A percentile compares a stretch with the other conserved stretches of the same genome.
These are phyloP conservation scores for Pythium scleroteichum DNA, from an alignment of 352 stramenopile genomes.

Conservation along the genomic window DNA sequence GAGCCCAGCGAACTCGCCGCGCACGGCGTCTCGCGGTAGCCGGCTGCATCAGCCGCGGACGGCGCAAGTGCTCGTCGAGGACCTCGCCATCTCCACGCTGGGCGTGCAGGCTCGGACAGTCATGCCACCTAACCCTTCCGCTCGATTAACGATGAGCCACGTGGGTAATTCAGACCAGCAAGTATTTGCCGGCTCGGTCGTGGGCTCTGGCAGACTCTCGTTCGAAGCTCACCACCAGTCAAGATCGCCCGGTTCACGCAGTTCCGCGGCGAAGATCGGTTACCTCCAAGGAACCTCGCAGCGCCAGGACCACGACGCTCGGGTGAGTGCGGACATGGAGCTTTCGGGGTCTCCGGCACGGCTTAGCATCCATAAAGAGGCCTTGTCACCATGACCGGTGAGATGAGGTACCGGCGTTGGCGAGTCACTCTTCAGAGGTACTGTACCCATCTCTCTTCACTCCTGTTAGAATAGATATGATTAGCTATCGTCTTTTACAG, in stretches of 20 bases:
- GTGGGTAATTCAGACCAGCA: not conserved
- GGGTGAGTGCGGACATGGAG: conserved; percentile 1
- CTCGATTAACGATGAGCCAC: not conserved
- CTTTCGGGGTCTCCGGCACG: conserved; percentile 4
- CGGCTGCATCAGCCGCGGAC: conserved; percentile 11
- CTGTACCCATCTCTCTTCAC: conserved; percentile 10
- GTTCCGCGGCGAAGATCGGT: not conserved
- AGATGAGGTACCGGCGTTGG: conserved; percentile 1
- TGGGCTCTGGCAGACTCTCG: conserved; percentile 4
- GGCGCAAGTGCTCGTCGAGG: conserved; percentile 8
- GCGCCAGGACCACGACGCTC: not conserved
- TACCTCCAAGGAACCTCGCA: not conserved
- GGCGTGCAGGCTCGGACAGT: not conserved
- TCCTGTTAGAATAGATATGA: not conserved
- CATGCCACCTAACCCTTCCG: not conserved
- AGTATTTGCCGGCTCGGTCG: not conserved
- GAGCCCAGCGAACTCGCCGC: conserved; percentile 5
- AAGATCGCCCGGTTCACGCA: not conserved
- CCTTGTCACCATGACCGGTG: not conserved
- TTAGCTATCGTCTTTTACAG: not conserved
- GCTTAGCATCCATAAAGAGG: conserved; percentile 6
- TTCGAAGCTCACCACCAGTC: not conserved
- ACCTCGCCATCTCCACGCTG: conserved; percentile 15
- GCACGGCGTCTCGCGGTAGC: conserved; percentile 11
- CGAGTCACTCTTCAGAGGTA: conserved; percentile 6